These are phyloP conservation scores for Beauveria sp. DNA, from an alignment of 2,329 filamentous ascomycete genomes.

Conservation along the genomic window DNA sequence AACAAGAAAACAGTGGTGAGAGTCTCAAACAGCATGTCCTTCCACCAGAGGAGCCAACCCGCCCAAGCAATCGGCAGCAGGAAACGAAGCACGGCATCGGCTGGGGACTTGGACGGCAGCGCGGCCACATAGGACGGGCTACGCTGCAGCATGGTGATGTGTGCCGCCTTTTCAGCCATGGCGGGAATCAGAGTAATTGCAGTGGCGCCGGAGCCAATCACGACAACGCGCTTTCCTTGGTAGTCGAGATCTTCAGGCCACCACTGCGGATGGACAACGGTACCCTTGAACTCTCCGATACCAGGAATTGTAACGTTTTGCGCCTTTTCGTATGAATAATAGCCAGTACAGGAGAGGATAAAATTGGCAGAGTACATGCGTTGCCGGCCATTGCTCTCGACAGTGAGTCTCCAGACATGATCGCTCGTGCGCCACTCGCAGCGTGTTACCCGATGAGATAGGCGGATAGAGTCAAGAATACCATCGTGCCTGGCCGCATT, in stretches of 20 bases:
- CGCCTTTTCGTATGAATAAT: neutral
- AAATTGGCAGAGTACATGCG: neutral
- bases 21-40: slow-evolving; percentile 23
- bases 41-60: slow-evolving; percentile 36
- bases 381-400: slow-evolving; percentile 22
- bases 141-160: slow-evolving; percentile 62
- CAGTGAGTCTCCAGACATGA: slow-evolving; percentile 44
- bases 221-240: slow-evolving; percentile 53
- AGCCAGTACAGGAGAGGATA: slow-evolving; percentile 30
- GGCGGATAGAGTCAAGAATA: slow-evolving; percentile 44
- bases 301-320: neutral
- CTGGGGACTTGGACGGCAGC: slow-evolving; percentile 17
- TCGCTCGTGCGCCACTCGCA: slow-evolving; percentile 45
- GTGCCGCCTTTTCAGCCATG: slow-evolving; percentile 46
- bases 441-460: slow-evolving; percentile 36
- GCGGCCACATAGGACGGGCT: slow-evolving; percentile 54
- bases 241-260: slow-evolving; percentile 64
- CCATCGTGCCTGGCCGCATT: slow-evolving; percentile 39
- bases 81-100: slow-evolving; percentile 27
- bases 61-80: slow-evolving; percentile 38
- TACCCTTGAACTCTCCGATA: slow-evolving; percentile 55
- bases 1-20: slow-evolving; percentile 19
- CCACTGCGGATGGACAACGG: slow-evolving; percentile 61
- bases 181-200: slow-evolving; percentile 58
- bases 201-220: slow-evolving; percentile 62